phyloP scores from a whole-genome alignment of 345 rosid genomes.

The Dipteronia sinensis region DNA sequence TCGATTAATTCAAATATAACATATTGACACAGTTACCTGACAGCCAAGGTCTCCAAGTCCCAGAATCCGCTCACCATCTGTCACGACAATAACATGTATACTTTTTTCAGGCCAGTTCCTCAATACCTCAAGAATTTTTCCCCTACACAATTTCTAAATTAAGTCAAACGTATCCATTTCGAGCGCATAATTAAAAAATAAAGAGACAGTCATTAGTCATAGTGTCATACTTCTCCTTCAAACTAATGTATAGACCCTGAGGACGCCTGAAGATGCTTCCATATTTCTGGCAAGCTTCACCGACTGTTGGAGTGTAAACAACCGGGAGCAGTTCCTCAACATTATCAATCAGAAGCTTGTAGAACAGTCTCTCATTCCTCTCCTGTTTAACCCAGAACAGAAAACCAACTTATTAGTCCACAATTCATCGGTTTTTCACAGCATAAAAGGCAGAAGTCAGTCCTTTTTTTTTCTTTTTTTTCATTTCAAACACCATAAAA shows the following conservation, averaged over 20 bases:
- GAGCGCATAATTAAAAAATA: not conserved
- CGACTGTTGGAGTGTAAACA: conserved; percentile 93
- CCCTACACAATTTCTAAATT: conserved; percentile 43
- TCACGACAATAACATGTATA: conserved; percentile 90
- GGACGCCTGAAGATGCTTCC: conserved; percentile 94
- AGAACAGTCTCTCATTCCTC: conserved; percentile 83
- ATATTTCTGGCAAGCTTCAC: conserved; percentile 96
- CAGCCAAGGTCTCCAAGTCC: conserved; percentile 99
- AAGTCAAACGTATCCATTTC: not conserved
- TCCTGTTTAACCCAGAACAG: conserved; percentile 48
- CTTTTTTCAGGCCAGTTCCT: conserved; percentile 92
- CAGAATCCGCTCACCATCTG: conserved; percentile 91
- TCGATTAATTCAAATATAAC: not conserved
- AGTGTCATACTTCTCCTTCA: conserved; percentile 85
- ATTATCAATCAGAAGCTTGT: conserved; percentile 82
- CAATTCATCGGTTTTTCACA: not conserved
- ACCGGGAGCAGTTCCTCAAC: conserved; percentile 92
- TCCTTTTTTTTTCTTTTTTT: not conserved
- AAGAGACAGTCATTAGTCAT: conserved; percentile 11
- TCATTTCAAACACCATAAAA: not conserved
- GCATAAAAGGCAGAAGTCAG: not conserved
- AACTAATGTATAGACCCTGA: conserved; percentile 91
- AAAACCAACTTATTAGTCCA: not conserved
- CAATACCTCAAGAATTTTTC: conserved; percentile 84
- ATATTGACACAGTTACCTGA: conserved; percentile 59